Evolutionary conservation across 768 basidiomycete species (phyloP).

Genomic region (Lentinus tigrinus): DNA sequence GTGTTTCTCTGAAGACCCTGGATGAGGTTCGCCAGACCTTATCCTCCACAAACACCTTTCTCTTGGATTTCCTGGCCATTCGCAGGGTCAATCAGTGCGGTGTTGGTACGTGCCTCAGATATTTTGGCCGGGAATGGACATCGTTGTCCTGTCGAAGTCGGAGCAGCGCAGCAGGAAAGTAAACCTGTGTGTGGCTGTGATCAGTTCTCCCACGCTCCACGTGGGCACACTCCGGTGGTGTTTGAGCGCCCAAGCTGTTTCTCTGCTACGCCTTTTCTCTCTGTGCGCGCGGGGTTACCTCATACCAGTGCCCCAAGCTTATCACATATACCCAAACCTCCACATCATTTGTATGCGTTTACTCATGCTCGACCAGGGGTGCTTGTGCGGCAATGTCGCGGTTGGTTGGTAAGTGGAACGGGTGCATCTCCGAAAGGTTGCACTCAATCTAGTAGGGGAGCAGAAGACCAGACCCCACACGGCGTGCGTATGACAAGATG

Average conservation of each 20-base stretch:
- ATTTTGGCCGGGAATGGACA: background rate
- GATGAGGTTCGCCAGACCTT: conserved; percentile 12
- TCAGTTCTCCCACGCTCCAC: background rate
- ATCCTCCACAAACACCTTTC: conserved; percentile 21
- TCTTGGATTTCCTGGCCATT: conserved; percentile 1
- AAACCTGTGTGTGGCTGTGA: background rate
- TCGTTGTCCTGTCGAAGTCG: background rate
- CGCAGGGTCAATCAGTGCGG: background rate
- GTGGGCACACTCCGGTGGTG: background rate
- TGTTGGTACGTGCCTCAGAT: background rate
- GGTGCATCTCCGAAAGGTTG: too few species aligned
- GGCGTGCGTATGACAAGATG: too few species aligned
- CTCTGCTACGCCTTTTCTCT: background rate
- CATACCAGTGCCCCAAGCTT: too few species aligned
- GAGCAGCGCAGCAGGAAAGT: background rate
- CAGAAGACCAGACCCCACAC: too few species aligned
- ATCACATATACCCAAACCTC: too few species aligned
- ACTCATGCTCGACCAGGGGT: too few species aligned
- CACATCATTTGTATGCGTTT: too few species aligned
- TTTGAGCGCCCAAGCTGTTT: background rate
- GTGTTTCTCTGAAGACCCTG: background rate
- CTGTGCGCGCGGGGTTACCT: too few species aligned
- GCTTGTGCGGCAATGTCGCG: too few species aligned
- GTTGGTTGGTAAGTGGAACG: too few species aligned
- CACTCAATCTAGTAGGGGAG: too few species aligned